phyloP scores from a whole-genome alignment of 129 eudicot genomes.

The Ambrosia trifida region DNA sequence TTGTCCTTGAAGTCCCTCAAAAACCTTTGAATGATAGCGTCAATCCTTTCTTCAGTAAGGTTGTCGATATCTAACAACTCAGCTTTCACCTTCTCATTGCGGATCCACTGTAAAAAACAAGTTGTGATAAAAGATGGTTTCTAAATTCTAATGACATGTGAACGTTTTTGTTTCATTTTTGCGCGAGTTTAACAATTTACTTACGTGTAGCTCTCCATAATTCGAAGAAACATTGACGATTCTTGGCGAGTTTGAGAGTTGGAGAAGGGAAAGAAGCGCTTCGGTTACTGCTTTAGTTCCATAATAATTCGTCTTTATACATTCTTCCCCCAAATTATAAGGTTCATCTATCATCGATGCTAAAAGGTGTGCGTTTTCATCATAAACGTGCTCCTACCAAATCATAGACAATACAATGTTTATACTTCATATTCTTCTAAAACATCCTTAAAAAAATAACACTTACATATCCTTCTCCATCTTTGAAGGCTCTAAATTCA shows the following conservation, averaged over 20 bases:
- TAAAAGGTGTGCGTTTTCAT: constrained; percentile 27
- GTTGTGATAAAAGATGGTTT: neutral
- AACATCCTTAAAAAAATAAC: neutral
- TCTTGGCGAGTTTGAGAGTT: constrained; percentile 45
- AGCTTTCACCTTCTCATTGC: constrained; percentile 39
- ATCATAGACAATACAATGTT: neutral
- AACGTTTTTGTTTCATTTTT: neutral
- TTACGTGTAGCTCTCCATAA: constrained; percentile 38
- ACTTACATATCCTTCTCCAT: constrained; percentile 48
- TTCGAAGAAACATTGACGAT: constrained; percentile 45
- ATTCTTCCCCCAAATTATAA: constrained; percentile 37
- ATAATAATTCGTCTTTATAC: constrained; percentile 45
- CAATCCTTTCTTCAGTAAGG: constrained; percentile 41
- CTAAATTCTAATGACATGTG: neutral
- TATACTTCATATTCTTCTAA: neutral
- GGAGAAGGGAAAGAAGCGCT: constrained; percentile 48
- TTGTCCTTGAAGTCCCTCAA: constrained; percentile 38
- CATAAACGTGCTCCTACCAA: constrained; percentile 25
- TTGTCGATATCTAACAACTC: constrained; percentile 34
- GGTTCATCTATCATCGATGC: constrained; percentile 11
- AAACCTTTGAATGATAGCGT: constrained; percentile 41
- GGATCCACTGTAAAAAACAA: constrained; percentile 27
- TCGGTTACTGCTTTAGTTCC: constrained; percentile 44
- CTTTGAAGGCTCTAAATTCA: constrained; percentile 37
- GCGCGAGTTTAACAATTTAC: neutral